These are phyloP conservation scores for Pyracantha coccinea DNA, from an alignment of 331 rosid species.

Conservation along the genomic window DNA sequence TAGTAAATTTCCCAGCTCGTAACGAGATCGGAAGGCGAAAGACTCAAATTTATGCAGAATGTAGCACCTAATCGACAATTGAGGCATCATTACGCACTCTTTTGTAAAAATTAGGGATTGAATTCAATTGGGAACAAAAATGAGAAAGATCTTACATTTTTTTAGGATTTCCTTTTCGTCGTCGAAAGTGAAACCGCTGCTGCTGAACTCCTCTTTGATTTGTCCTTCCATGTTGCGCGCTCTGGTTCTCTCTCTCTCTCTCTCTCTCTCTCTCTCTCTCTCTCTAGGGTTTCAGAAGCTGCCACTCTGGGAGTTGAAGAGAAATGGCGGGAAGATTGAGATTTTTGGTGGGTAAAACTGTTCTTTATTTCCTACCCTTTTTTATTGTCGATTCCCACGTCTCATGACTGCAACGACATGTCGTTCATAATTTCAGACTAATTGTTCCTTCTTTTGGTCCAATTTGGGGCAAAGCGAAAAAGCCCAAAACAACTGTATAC, in stretches of 20 bases:
- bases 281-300: slow-evolving; percentile 45
- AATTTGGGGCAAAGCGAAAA: too few relatives aligned
- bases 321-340: slow-evolving; percentile 29
- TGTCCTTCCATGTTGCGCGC: slow-evolving; percentile 55
- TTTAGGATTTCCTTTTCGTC: slow-evolving; percentile 56
- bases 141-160: slow-evolving; percentile 36
- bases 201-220: slow-evolving; percentile 50
- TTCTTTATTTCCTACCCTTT: not conserved
- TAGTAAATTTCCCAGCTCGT: slow-evolving; percentile 82
- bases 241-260: not conserved
- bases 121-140: not conserved
- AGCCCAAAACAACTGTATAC: too few relatives aligned
- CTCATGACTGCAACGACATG: not conserved
- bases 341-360: not conserved
- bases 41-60: slow-evolving; percentile 60
- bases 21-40: slow-evolving; percentile 63
- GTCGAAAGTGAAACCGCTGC: slow-evolving; percentile 38
- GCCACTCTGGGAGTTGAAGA: slow-evolving; percentile 11
- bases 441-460: too few relatives aligned
- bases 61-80: slow-evolving; percentile 40
- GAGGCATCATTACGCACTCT: not conserved
- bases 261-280: not conserved
- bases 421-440: not conserved
- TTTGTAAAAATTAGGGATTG: not conserved
- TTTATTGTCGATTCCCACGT: not conserved